These are phyloP conservation scores for Fistulifera pelliculosa DNA, from an alignment of 108 stramenopile species.

Conservation along the genomic window DNA sequence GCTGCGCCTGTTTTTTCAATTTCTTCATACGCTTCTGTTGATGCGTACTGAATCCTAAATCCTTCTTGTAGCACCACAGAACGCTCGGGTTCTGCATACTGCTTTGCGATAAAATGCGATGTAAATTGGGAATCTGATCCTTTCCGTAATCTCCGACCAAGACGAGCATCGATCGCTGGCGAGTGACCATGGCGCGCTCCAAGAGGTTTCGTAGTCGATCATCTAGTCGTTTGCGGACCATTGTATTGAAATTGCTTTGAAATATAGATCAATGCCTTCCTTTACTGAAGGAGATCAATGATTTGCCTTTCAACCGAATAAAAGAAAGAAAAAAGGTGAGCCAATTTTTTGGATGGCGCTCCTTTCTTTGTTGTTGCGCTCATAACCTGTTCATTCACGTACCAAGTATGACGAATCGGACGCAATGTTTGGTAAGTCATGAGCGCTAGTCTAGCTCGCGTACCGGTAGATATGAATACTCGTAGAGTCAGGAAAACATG, in stretches of 20 bases:
- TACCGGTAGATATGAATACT: too few relatives aligned
- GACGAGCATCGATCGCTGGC: slow-evolving; percentile 86
- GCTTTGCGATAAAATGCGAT: slow-evolving; percentile 82
- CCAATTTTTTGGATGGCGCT: too few relatives aligned
- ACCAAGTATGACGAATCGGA: too few relatives aligned
- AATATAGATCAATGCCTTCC: too few relatives aligned
- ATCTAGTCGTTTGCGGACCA: slow-evolving; percentile 98
- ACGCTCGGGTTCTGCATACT: slow-evolving; percentile 79
- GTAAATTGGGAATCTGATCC: slow-evolving; percentile 96
- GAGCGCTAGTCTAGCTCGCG: too few relatives aligned
- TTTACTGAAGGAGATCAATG: too few relatives aligned
- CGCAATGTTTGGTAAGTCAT: too few relatives aligned
- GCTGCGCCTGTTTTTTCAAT: slow-evolving; percentile 83
- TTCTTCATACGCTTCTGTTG: slow-evolving; percentile 93
- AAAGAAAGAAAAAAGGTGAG: neutral
- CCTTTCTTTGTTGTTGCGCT: too few relatives aligned
- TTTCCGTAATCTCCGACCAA: slow-evolving; percentile 98
- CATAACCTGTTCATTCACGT: too few relatives aligned
- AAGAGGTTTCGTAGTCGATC: slow-evolving; percentile 91
- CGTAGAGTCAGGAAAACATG: too few relatives aligned
- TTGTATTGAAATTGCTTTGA: slow-evolving; percentile 27
- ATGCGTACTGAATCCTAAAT: slow-evolving; percentile 96
- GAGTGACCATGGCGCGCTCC: slow-evolving; percentile 70
- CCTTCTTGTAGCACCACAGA: slow-evolving; percentile 99
- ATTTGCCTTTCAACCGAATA: too few relatives aligned